Base-by-base conservation (phyloP, 2,329 filamentous ascomycete genomes). In the Microascus cirrosus region DNA sequence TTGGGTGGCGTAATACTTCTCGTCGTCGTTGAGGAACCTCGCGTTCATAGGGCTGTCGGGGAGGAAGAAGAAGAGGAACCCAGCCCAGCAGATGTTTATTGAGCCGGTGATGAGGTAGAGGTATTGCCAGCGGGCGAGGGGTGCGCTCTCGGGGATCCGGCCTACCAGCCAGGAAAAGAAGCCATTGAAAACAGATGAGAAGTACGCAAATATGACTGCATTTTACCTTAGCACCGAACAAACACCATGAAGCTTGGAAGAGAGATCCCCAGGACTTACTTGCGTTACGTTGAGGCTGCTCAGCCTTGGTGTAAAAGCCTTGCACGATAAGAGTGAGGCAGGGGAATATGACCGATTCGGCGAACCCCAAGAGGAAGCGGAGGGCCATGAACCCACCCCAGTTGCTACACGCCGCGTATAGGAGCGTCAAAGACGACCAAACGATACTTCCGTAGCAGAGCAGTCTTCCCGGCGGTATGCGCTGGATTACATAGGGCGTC, bases 1-100 rank as follows among this genome's bases (percentile, higher is more conserved):
- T 45, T 78, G 75, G 25, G 84, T 76, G 48, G 78, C 79, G 56
- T 83, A 71, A n/a, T 75, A 72, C 55, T 76, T 77, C 61, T 63
- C 61, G 13, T 54, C 39, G 11, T 61, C 58, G 15, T 18, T 58
- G 7, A 63, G 56, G 50, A 58, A 59, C 28, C 56, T 57, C 22
- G 58, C 59, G 1, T 58, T 53, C 20, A 62, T 48, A 8, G 61
- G 61, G 10, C 51, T 57, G 52, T 53, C 53, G 18, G 61, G 61
- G 3, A 63, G 58, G 22, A 53, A 54, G 39, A 61, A 53, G 50
- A 48, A 58, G n/a, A 60, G 15, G 25, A 62, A 13, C 32, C 56
- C 50, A n/a, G 59, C 39, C 61, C 61, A 63, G 32, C 53, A 42
- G 25, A 62, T 58, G 51, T 56, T 61, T 32, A 65, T 45, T 35